These are phyloP conservation scores for Trifolium pratense DNA, from an alignment of 306 rosid genomes.

Conservation along the genomic window DNA sequence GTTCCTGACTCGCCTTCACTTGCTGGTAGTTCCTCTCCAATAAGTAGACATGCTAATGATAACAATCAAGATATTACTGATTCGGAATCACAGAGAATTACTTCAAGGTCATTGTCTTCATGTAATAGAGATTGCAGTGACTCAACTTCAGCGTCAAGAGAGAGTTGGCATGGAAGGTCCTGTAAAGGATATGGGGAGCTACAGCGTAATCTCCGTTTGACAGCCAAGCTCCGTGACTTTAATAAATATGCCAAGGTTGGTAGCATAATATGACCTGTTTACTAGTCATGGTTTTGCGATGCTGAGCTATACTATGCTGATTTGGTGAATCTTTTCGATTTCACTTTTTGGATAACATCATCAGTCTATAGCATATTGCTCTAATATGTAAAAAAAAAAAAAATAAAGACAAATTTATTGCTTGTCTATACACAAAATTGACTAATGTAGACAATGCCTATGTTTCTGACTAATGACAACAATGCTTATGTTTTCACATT, in stretches of 20 bases:
- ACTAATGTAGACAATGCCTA: slow-evolving; percentile 8
- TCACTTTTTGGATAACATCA: slow-evolving; percentile 18
- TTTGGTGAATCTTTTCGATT: slow-evolving; percentile 15
- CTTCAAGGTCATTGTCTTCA: slow-evolving; percentile 58
- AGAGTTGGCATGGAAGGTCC: slow-evolving; percentile 73
- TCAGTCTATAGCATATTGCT: slow-evolving; percentile 17
- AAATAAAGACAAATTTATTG: not conserved
- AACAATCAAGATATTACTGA: slow-evolving; percentile 68
- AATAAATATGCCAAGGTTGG: slow-evolving; percentile 87
- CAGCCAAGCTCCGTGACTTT: slow-evolving; percentile 91
- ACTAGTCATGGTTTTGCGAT: slow-evolving; percentile 24
- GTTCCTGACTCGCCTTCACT: slow-evolving; percentile 69
- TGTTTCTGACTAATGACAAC: slow-evolving; percentile 14
- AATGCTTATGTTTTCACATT: slow-evolving; percentile 17
- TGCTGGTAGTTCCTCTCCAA: slow-evolving; percentile 54
- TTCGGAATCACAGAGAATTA: slow-evolving; percentile 64
- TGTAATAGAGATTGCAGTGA: slow-evolving; percentile 67
- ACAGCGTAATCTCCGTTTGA: slow-evolving; percentile 75
- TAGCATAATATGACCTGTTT: slow-evolving; percentile 36
- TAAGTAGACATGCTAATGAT: slow-evolving; percentile 60
- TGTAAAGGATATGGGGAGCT: slow-evolving; percentile 79
- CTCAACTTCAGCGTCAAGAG: slow-evolving; percentile 63
- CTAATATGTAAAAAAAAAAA: slow-evolving; percentile 17
- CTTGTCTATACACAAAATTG: slow-evolving; percentile 13
- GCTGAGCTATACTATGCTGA: slow-evolving; percentile 3